These are phyloP conservation scores for Craterostigma plantagineum DNA, from an alignment of 257 asterid genomes.

Conservation along the genomic window DNA sequence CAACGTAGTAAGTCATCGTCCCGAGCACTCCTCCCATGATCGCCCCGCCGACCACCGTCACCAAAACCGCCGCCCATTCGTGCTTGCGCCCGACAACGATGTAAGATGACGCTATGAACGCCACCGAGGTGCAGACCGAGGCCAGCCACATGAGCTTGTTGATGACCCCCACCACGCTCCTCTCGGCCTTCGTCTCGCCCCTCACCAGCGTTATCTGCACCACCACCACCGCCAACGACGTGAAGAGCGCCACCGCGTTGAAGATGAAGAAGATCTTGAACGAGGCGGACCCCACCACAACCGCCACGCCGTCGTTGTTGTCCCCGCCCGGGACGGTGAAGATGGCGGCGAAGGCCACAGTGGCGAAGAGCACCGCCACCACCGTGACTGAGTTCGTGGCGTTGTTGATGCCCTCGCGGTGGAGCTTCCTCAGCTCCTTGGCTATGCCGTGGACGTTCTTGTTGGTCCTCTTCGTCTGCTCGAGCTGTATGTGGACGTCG, in stretches of 20 bases:
- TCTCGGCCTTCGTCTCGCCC: not conserved
- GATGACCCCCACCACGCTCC: not conserved
- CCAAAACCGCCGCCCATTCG: not conserved
- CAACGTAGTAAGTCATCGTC: slow-evolving; percentile 1
- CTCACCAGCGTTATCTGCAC: not conserved
- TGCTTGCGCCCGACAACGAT: slow-evolving; percentile 1
- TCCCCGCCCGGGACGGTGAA: not conserved
- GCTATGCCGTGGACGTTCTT: slow-evolving; percentile 1
- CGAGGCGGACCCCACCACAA: not conserved
- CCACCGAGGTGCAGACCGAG: not conserved
- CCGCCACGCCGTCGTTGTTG: not conserved
- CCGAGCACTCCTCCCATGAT: not conserved
- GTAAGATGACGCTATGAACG: not conserved
- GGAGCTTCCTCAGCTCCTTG: not conserved
- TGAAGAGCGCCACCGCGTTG: slow-evolving; percentile 1
- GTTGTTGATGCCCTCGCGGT: slow-evolving; percentile 1
- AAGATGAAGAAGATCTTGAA: slow-evolving; percentile 1
- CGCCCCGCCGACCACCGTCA: not conserved
- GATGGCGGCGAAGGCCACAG: slow-evolving; percentile 2
- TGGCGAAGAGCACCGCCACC: slow-evolving; percentile 2
- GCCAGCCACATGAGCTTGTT: slow-evolving; percentile 5
- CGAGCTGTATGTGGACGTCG: slow-evolving; percentile 1
- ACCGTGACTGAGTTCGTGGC: slow-evolving; percentile 1
- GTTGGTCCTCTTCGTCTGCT: not conserved
- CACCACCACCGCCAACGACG: slow-evolving; percentile 2